A percentile compares a stretch with the other conserved stretches of the same genome.
Conservation (phyloP, 83 land plant genomes). For the Thuja plicata region DNA sequence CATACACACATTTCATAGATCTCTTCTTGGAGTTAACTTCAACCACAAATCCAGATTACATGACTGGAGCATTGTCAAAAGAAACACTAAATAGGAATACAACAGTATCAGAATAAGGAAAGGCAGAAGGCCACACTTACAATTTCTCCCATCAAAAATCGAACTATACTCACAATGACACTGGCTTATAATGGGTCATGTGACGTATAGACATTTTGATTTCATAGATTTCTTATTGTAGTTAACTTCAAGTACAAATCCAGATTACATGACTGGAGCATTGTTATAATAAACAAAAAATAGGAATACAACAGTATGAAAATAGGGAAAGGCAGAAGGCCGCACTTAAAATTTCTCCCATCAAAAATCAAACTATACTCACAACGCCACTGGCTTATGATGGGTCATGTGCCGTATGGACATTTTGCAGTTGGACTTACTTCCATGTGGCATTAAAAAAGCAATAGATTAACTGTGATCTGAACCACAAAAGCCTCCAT, state of each 20-base stretch:
- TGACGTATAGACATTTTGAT: neutral
- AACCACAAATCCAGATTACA: neutral
- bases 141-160: neutral
- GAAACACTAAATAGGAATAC: neutral
- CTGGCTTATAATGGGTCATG: neutral
- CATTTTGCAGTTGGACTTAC: neutral
- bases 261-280: neutral
- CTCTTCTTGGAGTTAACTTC: neutral
- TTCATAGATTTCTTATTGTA: neutral
- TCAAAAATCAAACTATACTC: neutral
- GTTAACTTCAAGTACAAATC: neutral
- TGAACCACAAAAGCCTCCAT: conserved; percentile 83
- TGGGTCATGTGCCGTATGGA: neutral
- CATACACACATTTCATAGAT: neutral
- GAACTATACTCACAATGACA: neutral
- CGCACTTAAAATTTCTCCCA: neutral
- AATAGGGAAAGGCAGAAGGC: neutral
- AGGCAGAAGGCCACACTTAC: neutral
- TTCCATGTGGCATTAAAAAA: conserved; percentile 45
- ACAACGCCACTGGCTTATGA: neutral
- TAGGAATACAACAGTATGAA: neutral
- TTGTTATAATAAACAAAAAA: neutral
- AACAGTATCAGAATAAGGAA: neutral
- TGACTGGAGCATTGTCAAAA: neutral
- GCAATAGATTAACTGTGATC: conserved; percentile 62